phyloP scores from a whole-genome alignment of 345 rosid species.

The Geranium brycei region DNA sequence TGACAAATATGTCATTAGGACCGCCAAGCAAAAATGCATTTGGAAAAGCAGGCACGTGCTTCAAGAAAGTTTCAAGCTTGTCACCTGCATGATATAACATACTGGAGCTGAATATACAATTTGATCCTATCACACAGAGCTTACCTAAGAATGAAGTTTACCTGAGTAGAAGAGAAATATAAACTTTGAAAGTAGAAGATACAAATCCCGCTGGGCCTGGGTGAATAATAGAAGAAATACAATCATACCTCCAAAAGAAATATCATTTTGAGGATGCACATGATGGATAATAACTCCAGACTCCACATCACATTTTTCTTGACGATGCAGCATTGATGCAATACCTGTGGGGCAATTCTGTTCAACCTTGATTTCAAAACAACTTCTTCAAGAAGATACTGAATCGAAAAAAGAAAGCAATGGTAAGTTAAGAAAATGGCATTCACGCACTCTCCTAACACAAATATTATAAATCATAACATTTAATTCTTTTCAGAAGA shows the following conservation, averaged over 20 bases:
- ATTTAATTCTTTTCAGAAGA: not conserved
- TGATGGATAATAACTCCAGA: not conserved
- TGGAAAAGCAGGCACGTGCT: conserved; percentile 60
- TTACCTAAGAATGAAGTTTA: conserved; percentile 9
- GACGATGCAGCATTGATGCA: conserved; percentile 2
- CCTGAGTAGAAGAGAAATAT: conserved; percentile 86
- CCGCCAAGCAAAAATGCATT: conserved; percentile 86
- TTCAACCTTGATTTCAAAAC: conserved; percentile 53
- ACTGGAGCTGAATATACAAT: conserved; percentile 7
- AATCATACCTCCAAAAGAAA: not conserved
- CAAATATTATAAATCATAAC: not conserved
- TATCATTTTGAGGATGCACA: not conserved
- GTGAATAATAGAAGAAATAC: not conserved
- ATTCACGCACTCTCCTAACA: not conserved
- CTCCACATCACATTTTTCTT: not conserved
- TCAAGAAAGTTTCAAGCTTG: conserved; percentile 60
- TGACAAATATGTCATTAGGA: conserved; percentile 80
- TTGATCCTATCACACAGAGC: not conserved
- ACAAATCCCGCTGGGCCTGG: conserved; percentile 86
- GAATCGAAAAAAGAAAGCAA: conserved; percentile 6
- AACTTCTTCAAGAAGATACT: conserved; percentile 94
- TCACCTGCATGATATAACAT: conserved; percentile 41
- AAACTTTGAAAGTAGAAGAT: conserved; percentile 74
- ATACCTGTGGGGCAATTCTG: conserved; percentile 78
- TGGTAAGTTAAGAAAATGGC: not conserved